Evolutionary conservation across 1,284 basidiomycete genomes (phyloP), one percentile per base, ranked within the genome.

Genomic region (Ceratobasidium sp.): DNA sequence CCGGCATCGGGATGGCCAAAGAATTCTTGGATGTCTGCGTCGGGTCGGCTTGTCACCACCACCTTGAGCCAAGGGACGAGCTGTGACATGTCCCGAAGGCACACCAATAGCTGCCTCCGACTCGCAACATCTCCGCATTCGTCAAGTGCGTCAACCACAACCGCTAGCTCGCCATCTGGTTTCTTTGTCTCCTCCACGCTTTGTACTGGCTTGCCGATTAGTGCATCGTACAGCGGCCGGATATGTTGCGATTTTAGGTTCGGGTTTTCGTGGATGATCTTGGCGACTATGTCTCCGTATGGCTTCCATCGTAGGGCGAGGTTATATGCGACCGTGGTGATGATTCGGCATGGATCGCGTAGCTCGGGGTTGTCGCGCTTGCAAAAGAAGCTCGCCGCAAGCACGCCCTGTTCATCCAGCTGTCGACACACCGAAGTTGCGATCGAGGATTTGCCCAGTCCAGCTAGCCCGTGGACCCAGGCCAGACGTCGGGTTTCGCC

Each of bases 351-450:
- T 6, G 69, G 35, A 18, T 71, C 69, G 16, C 44, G 38, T 23
- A 60, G 27, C 12, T 38, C 55, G 7, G 69, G 38, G 35, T 59
- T 23, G 23, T 71, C 69, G 20, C 69, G 69, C 38, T 71, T 71
- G 69, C 69, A 85, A 80, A 84, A 85, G n/a, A 64, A 68, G 10
- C 80, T 83, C 1, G 83, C 83, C 1, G 82, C 83, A 1, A 84
- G 82, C 7, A 30, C 46, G 3, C 75, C 65, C 30, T 69, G 23
- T 10, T 35, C 50, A 7, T 70, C 48, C 35, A 74, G 78, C 2
- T 73, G 30, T 8, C 79, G 59, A 30, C 81, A 81, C 6, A 83
- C 62, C 0, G 83, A 81, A 52, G 78, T 46, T 18, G 82, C 79
- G 35, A 82, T 81, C 2, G 80, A 80, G 23, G 81, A 78, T 57